phyloP scores from a whole-genome alignment of 2,329 filamentous ascomycete genomes.

The Dryadomyces quercivorus region DNA sequence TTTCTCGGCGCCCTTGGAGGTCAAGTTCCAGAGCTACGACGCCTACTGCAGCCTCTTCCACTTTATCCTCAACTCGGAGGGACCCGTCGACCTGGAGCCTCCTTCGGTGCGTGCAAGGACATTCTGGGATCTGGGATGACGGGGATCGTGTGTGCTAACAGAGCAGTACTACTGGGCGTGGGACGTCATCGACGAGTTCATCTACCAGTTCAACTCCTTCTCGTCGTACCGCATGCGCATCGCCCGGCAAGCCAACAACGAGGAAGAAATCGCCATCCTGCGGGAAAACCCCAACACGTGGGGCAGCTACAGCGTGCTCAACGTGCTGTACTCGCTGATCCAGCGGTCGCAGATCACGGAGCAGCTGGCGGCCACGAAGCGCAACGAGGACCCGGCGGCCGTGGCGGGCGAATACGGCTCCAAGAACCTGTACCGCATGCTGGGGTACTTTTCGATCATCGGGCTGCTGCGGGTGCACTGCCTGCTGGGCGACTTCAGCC shows the following conservation, averaged over 20 bases:
- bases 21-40: conserved; percentile 98
- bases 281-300: conserved; percentile 97
- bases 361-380: conserved; percentile 89
- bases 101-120: conserved; percentile 58
- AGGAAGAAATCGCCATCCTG: conserved; percentile 83
- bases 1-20: conserved; percentile 88
- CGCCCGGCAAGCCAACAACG: conserved; percentile 70
- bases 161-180: conserved; percentile 94
- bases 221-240: conserved; percentile 91
- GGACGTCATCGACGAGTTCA: conserved; percentile 99
- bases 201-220: conserved; percentile 99
- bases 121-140: no score
- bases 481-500: conserved; percentile 91
- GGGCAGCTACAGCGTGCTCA: conserved; percentile 98
- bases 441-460: conserved; percentile 99
- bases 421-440: conserved; percentile 91
- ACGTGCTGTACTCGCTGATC: conserved; percentile 98
- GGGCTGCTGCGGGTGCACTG: conserved; percentile 92
- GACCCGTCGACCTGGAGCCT: conserved; percentile 93
- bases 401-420: conserved; percentile 93
- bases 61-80: conserved; percentile 97
- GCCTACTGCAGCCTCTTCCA: conserved; percentile 99
- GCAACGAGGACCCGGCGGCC: conserved; percentile 75
- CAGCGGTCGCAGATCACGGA: conserved; percentile 97
- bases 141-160: no score